Base-by-base conservation (phyloP, 2,329 filamentous ascomycete genomes). In the Sporothrix humicola region DNA sequence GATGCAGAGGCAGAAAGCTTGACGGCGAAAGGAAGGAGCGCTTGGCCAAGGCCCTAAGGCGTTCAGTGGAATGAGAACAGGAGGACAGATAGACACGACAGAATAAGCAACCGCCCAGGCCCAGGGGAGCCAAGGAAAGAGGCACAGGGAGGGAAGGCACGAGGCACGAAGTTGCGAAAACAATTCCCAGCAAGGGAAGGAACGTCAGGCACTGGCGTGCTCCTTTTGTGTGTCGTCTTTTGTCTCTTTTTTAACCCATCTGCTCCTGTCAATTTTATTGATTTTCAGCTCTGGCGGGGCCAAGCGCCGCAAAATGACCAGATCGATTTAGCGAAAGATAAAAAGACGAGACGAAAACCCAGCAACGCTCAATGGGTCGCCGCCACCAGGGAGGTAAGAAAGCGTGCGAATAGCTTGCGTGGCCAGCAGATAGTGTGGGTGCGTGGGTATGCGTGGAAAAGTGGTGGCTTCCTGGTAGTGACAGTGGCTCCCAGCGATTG, bases 361-460 rank as follows among this genome's bases (percentile, higher is more conserved):
- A 17, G 15, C n/a, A n/a, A 6, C 15, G 13, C 48, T 26, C 31
- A 10, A 70, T n/a, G n/a, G 65, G 12, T 54, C 46, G 37, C 12
- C 46, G 9, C 37, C 15, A 10, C 4, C 23, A n/a, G 46, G 37
- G 26, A 69, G 48, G 2, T 31, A 56, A 56, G 13, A 20, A 50
- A 20, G 50, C 50, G 46, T 68, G 65, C 26, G 46, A 50, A 68
- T 52, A 31, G 65, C 65, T 68, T 68, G 65, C 44, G 65, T 52
- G 65, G 63, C 42, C 63, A 66, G 44, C 42, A 54, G 44, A 54
- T 42, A 20, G 66, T 26, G 66, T 69, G 20, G 20, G 46, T 15
- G 17, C 31, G 52, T 23, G 48, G 23, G 66, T 69, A 23, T 54
- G 66, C 26, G 48, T 69, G 66, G 50, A 69, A 69, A 42, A 37